These are phyloP conservation scores for Radiomyces spectabilis DNA, from an alignment of 192 early-diverging fungal genomes.

Conservation along the genomic window DNA sequence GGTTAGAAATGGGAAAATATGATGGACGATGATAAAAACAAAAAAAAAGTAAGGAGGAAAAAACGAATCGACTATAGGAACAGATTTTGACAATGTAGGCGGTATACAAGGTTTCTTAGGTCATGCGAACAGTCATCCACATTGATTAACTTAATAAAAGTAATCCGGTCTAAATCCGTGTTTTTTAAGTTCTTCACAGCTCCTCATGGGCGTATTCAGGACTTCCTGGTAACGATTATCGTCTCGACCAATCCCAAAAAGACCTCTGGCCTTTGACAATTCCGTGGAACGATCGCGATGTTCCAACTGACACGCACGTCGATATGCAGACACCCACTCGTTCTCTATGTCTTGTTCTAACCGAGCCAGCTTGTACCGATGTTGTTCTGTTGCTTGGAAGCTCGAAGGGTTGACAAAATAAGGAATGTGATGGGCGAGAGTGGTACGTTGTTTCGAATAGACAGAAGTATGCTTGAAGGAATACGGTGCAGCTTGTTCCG, in stretches of 20 bases:
- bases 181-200: slow-evolving; percentile 62
- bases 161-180: no score
- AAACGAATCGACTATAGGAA: no score
- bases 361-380: slow-evolving; percentile 42
- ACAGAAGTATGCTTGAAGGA: slow-evolving; percentile 46
- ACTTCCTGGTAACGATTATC: slow-evolving; percentile 56
- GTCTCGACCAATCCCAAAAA: slow-evolving; percentile 58
- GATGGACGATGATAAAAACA: no score
- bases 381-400: slow-evolving; percentile 28
- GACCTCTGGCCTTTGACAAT: slow-evolving; percentile 58
- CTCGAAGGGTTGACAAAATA: slow-evolving; percentile 74
- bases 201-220: slow-evolving; percentile 49
- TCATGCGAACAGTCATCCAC: no score
- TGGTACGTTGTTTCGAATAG: slow-evolving; percentile 47
- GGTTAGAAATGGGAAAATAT: no score
- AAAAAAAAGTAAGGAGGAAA: no score
- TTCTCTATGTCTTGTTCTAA: slow-evolving; percentile 72
- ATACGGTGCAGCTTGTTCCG: slow-evolving; percentile 48
- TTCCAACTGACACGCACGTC: slow-evolving; percentile 59
- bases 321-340: slow-evolving; percentile 58
- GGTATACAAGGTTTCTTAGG: no score
- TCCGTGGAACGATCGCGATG: slow-evolving; percentile 49
- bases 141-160: no score
- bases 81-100: no score
- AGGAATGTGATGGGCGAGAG: slow-evolving; percentile 49